phyloP scores from a whole-genome alignment of 1,284 basidiomycete genomes.

The Amylostereum areolatum region DNA sequence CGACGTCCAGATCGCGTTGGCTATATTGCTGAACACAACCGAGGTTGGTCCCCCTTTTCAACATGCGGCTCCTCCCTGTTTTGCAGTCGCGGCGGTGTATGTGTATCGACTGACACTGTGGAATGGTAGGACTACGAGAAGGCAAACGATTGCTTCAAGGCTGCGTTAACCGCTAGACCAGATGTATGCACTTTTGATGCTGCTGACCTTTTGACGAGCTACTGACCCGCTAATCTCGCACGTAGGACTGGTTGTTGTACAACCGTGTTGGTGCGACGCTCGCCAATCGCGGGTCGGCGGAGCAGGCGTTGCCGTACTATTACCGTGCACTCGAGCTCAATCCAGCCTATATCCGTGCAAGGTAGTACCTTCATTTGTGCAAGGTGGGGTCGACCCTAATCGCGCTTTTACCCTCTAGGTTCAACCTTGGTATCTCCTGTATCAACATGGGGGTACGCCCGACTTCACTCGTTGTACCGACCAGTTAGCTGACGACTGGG shows the following conservation, averaged over 20 bases:
- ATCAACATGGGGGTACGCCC: constrained; percentile 73
- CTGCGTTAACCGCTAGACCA: constrained; percentile 84
- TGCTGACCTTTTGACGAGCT: not conserved
- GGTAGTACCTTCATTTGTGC: constrained; percentile 33
- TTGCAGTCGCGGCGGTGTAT: constrained; percentile 2
- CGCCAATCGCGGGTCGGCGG: constrained; percentile 84
- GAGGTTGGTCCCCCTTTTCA: constrained; percentile 48
- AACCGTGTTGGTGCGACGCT: constrained; percentile 96
- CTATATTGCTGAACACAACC: constrained; percentile 87
- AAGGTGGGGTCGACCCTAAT: not conserved
- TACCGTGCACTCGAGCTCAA: constrained; percentile 86
- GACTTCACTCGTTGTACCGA: not conserved
- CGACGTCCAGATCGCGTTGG: constrained; percentile 93
- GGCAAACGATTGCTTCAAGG: constrained; percentile 91
- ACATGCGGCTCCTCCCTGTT: no score
- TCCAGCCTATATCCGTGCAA: constrained; percentile 89
- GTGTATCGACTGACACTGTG: not conserved
- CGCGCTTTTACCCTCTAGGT: constrained; percentile 37
- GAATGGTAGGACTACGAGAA: constrained; percentile 74
- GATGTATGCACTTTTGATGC: constrained; percentile 46
- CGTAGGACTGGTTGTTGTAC: constrained; percentile 90
- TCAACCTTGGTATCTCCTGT: constrained; percentile 88
- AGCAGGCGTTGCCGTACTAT: constrained; percentile 87
- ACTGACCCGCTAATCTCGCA: not conserved
- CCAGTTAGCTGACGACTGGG: constrained; percentile 2